A percentile compares a stretch with the other conserved stretches of the same genome.
Conservation (phyloP, 345 rosid genomes). For the Sisymbrium irio region DNA sequence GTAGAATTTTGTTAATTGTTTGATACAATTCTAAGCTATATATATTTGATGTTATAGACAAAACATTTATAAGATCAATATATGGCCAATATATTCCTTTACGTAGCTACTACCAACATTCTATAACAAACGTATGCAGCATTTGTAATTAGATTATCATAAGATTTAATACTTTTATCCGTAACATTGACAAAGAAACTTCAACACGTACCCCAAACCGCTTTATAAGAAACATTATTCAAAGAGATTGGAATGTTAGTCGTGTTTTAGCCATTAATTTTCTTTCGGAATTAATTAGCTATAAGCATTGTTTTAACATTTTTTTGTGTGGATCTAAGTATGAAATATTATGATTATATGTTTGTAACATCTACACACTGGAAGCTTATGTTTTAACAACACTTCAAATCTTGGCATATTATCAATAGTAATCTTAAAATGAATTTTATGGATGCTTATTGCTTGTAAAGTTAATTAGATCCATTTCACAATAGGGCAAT, state of each 20-base stretch:
- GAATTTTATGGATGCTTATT: no score
- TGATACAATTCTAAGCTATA: neutral
- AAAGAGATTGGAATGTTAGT: neutral
- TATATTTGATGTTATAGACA: neutral
- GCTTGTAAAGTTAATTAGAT: no score
- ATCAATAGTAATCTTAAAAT: no score
- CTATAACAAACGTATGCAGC: neutral
- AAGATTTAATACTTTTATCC: neutral
- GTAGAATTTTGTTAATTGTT: neutral
- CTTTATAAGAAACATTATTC: neutral
- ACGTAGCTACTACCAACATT: neutral
- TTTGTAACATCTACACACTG: neutral
- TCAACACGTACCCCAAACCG: neutral
- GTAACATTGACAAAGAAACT: neutral
- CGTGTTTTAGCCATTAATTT: neutral
- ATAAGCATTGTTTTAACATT: neutral
- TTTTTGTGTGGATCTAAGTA: neutral
- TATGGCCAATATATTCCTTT: no score
- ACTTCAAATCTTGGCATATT: no score
- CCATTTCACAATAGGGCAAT: no score
- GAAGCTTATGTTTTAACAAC: no score
- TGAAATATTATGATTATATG: neutral
- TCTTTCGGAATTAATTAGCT: neutral
- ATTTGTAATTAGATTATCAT: neutral
- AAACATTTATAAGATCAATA: constrained; percentile 8